Evolutionary conservation across 2,329 filamentous ascomycete genomes (phyloP).

Genomic region (Fusarium sp.): DNA sequence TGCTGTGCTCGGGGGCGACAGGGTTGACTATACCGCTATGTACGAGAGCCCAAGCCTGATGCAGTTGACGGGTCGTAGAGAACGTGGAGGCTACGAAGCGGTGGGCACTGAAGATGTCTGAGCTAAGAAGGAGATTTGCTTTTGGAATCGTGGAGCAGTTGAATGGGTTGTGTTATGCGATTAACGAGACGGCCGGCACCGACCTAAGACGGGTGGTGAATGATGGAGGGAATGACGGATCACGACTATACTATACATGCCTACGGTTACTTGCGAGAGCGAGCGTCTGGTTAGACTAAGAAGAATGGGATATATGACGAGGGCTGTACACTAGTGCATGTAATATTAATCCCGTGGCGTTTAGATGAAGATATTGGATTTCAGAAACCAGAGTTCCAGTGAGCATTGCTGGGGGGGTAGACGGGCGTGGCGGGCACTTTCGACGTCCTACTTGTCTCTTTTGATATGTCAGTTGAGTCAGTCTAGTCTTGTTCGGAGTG

Average conservation of each 20-base stretch:
- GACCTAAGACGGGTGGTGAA: constrained; percentile 34
- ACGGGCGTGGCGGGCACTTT: no score
- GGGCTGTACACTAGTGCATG: constrained; percentile 39
- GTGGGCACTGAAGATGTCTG: constrained; percentile 66
- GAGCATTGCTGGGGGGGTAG: neutral
- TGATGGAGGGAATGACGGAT: constrained; percentile 31
- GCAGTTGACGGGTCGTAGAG: constrained; percentile 61
- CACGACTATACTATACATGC: constrained; percentile 34
- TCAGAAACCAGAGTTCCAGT: constrained; percentile 10
- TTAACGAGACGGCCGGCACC: constrained; percentile 34
- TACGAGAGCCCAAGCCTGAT: constrained; percentile 85
- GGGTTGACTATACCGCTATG: constrained; percentile 87
- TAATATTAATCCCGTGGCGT: constrained; percentile 39
- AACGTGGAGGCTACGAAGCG: constrained; percentile 70
- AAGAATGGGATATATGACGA: constrained; percentile 19
- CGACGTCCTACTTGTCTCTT: no score
- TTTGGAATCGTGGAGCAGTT: constrained; percentile 21
- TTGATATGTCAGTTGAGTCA: neutral
- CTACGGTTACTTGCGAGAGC: constrained; percentile 27
- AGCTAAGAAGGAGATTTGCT: constrained; percentile 3
- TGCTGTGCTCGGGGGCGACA: constrained; percentile 80
- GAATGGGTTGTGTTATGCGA: constrained; percentile 24
- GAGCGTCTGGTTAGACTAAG: constrained; percentile 28
- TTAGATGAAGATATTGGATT: constrained; percentile 25
- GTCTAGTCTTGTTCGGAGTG: no score